Base-by-base conservation (phyloP, 2,329 filamentous ascomycete genomes). In the Tolypocladium album region DNA sequence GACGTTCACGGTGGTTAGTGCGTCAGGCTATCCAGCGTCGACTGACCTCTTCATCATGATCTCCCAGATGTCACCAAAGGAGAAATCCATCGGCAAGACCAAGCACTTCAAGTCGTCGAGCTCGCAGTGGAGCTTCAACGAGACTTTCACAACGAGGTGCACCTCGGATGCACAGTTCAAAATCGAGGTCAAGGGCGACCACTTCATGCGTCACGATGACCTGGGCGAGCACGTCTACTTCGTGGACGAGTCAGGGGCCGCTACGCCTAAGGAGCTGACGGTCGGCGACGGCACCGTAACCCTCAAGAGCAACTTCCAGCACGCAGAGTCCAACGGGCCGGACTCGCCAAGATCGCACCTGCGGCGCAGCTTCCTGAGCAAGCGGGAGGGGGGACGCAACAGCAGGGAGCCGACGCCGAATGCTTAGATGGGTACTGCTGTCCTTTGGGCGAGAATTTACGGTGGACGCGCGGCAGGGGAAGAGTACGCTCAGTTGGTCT, bases 171-270 rank as follows among this genome's bases (percentile, higher is more conserved):
- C 89, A 27, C 87, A 90, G 69, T 97, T 97, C 82, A 89, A 91
- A 71, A 71, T 99, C 62, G 83, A 89, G 64, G 92, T 92, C 63
- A 92, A 92, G 71, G 88, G 92, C 67, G 90, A 96, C 69, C 85
- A 89, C 68, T 89, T 87, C 0, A 93, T 97, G 69, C 88, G 90
- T 58, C 91, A 95, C 70, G 88, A 92, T 60, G 84, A 88, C 61
- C 81, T 99, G 0, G 94, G 94, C 58, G 92, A 97, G 69, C 84
- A 84, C 6, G 72, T 88, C n/a, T 96, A 96, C 76, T 92, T 95
- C 70, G 84, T 99, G n/a, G 91, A 93, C 64, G 93, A 99, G 70
- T 83, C 80, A 1, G 83, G 84, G 2, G 77, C 79, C 1, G 84
- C 83, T 13, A 78, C 81, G 39, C 88, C 93, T 66, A 94, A 93